These are phyloP conservation scores for Peronosclerospora sorghi DNA, from an alignment of 352 stramenopile species.

Conservation along the genomic window DNA sequence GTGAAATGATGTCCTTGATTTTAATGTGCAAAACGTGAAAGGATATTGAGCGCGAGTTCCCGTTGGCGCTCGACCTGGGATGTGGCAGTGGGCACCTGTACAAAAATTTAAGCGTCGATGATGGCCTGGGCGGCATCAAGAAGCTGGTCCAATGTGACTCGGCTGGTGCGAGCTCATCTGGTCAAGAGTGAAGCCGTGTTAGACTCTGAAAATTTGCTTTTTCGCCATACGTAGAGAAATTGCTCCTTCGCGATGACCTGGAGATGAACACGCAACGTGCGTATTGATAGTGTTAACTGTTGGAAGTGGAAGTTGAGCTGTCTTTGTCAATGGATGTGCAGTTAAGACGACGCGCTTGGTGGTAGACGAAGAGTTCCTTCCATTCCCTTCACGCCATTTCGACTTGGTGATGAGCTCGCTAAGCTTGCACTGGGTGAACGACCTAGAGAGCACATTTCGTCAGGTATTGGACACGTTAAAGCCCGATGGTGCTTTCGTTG, in stretches of 20 bases:
- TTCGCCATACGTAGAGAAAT: slow-evolving; percentile 29
- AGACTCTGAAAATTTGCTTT: slow-evolving; percentile 1
- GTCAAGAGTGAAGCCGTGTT: neutral
- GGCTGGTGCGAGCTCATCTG: slow-evolving; percentile 22
- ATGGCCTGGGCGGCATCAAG: slow-evolving; percentile 61
- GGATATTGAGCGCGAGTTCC: slow-evolving; percentile 78
- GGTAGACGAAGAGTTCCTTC: slow-evolving; percentile 89
- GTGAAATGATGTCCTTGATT: neutral
- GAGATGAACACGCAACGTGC: slow-evolving; percentile 16
- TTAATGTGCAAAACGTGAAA: slow-evolving; percentile 6
- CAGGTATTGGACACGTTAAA: slow-evolving; percentile 85
- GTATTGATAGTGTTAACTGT: neutral
- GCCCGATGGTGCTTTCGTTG: slow-evolving; percentile 94
- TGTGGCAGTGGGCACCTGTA: slow-evolving; percentile 75
- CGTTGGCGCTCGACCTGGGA: slow-evolving; percentile 66
- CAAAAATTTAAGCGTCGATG: slow-evolving; percentile 65
- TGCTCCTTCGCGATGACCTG: slow-evolving; percentile 53
- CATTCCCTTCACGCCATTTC: slow-evolving; percentile 92
- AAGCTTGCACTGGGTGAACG: slow-evolving; percentile 96
- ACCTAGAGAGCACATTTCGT: slow-evolving; percentile 83
- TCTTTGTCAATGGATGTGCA: slow-evolving; percentile 9
- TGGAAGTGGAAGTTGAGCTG: neutral
- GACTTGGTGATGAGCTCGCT: slow-evolving; percentile 94
- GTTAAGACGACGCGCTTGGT: slow-evolving; percentile 64
- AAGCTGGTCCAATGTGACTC: slow-evolving; percentile 71